Evolutionary conservation across 179 eudicot genomes (phyloP).

Genomic region (Beta macrorhiza): DNA sequence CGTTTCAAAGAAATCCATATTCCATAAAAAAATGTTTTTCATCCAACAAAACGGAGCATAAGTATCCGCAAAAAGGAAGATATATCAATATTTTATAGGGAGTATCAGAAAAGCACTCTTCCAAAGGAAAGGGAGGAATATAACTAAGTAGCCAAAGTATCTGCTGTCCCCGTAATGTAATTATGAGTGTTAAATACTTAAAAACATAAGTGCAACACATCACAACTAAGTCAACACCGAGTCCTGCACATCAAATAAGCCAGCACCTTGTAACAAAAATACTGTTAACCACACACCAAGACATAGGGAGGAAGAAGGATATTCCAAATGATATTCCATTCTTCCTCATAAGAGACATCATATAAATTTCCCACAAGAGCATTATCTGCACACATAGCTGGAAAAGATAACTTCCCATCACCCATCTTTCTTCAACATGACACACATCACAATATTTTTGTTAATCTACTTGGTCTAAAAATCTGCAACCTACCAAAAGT

Average conservation of each 20-base stretch:
- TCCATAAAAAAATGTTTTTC: too few relatives aligned
- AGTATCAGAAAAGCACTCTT: not conserved
- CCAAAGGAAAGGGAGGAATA: not conserved
- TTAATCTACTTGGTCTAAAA: not conserved
- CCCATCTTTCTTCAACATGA: not conserved
- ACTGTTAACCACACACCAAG: not conserved
- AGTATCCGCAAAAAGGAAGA: not conserved
- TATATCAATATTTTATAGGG: not conserved
- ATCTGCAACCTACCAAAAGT: not conserved
- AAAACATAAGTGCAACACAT: not conserved
- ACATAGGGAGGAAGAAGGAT: not conserved
- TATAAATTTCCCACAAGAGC: not conserved
- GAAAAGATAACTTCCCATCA: not conserved
- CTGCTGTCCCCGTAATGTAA: not conserved
- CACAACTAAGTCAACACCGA: not conserved
- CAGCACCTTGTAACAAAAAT: not conserved
- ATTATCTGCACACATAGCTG: not conserved
- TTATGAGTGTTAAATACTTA: not conserved
- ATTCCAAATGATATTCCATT: not conserved
- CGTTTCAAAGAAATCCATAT: too few relatives aligned
- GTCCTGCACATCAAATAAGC: not conserved
- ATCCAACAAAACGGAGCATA: too few relatives aligned
- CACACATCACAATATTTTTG: not conserved
- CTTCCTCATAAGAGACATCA: not conserved
- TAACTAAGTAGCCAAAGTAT: not conserved